Conservation (phyloP, 768 basidiomycete genomes). For the Mycena epipterygia region DNA sequence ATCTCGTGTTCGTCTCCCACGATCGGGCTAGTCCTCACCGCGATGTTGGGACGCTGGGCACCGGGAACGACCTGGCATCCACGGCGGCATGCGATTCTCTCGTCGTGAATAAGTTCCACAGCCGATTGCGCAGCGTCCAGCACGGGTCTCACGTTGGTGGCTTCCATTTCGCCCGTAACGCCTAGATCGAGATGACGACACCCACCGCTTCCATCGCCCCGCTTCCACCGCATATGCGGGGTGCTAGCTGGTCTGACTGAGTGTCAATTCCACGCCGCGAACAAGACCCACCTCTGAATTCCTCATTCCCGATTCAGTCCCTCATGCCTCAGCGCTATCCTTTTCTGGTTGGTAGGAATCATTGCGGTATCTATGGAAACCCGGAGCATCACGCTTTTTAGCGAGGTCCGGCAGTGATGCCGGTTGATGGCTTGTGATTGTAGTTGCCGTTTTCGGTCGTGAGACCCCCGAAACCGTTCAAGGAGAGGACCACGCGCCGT, state of each 20-base stretch:
- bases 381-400: no score
- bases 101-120: slow-evolving; percentile 19
- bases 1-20: slow-evolving; percentile 22
- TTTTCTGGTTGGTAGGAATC: slow-evolving; percentile 14
- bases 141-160: slow-evolving; percentile 20
- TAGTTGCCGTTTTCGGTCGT: no score
- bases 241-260: slow-evolving; percentile 6
- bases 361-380: slow-evolving; percentile 17
- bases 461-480: no score
- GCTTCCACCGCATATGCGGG: slow-evolving; percentile 21
- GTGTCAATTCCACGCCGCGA: slow-evolving; percentile 14
- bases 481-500: no score
- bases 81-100: slow-evolving; percentile 19
- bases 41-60: slow-evolving; percentile 20
- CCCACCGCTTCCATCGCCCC: slow-evolving; percentile 23
- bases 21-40: slow-evolving; percentile 15
- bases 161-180: slow-evolving; percentile 24
- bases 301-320: background rate
- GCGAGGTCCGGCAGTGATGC: no score
- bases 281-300: background rate
- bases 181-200: slow-evolving; percentile 22
- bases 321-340: background rate
- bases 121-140: slow-evolving; percentile 19
- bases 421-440: no score
- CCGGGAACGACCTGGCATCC: slow-evolving; percentile 18